Evolutionary conservation across 495 filamentous ascomycete genomes (phyloP), one percentile per base, ranked within the genome.

Genomic region (Aspergillus homomorphus): DNA sequence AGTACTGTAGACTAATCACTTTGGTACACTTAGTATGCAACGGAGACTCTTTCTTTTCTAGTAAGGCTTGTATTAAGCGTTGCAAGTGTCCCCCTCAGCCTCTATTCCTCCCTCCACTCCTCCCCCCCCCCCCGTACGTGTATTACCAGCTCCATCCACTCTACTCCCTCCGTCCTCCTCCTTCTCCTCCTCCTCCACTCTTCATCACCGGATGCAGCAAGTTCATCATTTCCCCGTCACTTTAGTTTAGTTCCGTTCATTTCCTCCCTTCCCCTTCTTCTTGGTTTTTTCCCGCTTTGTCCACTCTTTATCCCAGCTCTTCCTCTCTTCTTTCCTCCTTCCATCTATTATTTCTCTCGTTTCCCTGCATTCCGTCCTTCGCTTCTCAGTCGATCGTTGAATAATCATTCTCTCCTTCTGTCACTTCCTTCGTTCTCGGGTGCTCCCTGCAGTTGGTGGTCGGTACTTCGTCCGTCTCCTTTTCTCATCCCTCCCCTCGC

Each of bases 281-380:
- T 58, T 59, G 48, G 45, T 62, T 59, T 38, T 51, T 51, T 57
- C 54, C 23, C 44, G 42, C 41, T 44, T 41, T 49, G 30, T 19
- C 24, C 20, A 38, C 30, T 23, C 19, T 28, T 45, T 56, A 20
- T 21, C 52, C 49, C 46, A n/a, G 18, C 56, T 54, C 52, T 24
- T 42, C 43, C 43, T 59, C 46, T 21, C 51, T 56, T 33, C 54
- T 61, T 45, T 56, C 58, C 52, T 21, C 48, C 26, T 64, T 56
- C 24, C 18, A 51, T 57, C 33, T 42, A 9, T 43, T 53, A 21
- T 38, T 45, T 43, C 38, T 56, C 14, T 56, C 57, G 42, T 45
- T 41, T 63, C 45, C 54, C 51, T 52, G 24, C 50, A 56, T 51
- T 55, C 42, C 51, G 51, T 61, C 57, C 46, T 48, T 58, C 51